Percentiles rank a stretch among this genome's conserved stretches.
phyloP scores from a whole-genome alignment of 2,329 filamentous ascomycete species.

The Plenodomus lindquistii region DNA sequence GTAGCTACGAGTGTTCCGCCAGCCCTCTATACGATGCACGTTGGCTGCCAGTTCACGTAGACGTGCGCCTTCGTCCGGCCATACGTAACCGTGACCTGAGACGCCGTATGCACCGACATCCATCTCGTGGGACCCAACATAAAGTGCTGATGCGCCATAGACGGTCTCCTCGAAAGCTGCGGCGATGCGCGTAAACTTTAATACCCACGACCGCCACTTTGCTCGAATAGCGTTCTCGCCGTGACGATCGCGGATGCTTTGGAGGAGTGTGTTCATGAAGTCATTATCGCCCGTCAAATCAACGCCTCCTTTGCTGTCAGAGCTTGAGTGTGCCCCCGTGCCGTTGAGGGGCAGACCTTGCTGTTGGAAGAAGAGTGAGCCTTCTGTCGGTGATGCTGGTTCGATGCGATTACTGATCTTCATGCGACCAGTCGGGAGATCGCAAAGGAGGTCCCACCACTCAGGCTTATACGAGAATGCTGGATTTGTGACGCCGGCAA shows the following conservation, averaged over 20 bases:
- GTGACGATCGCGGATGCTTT: slow-evolving; percentile 81
- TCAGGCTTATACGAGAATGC: slow-evolving; percentile 93
- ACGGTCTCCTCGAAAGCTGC: slow-evolving; percentile 95
- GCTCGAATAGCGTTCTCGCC: slow-evolving; percentile 85
- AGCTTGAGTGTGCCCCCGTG: slow-evolving; percentile 15
- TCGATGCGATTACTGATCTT: slow-evolving; percentile 93
- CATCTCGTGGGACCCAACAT: slow-evolving; percentile 75
- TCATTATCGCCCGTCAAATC: slow-evolving; percentile 84
- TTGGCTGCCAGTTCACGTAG: slow-evolving; percentile 88
- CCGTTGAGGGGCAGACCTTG: slow-evolving; percentile 50
- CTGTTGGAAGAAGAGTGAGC: slow-evolving; percentile 84
- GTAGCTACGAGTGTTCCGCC: slow-evolving; percentile 93
- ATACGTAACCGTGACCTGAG: slow-evolving; percentile 90
- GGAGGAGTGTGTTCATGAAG: slow-evolving; percentile 85
- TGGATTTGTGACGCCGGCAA: slow-evolving; percentile 96
- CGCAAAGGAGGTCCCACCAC: slow-evolving; percentile 98
- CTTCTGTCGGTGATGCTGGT: slow-evolving; percentile 77
- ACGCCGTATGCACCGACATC: slow-evolving; percentile 56
- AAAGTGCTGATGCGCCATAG: slow-evolving; percentile 87
- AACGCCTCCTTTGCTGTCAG: slow-evolving; percentile 41
- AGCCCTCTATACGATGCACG: slow-evolving; percentile 91
- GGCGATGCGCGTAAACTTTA: slow-evolving; percentile 88
- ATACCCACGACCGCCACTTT: slow-evolving; percentile 94
- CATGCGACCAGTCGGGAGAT: slow-evolving; percentile 87
- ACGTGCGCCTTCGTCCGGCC: slow-evolving; percentile 80